Base-by-base conservation (phyloP, 2,329 filamentous ascomycete species). In the Ilyonectria sp. region DNA sequence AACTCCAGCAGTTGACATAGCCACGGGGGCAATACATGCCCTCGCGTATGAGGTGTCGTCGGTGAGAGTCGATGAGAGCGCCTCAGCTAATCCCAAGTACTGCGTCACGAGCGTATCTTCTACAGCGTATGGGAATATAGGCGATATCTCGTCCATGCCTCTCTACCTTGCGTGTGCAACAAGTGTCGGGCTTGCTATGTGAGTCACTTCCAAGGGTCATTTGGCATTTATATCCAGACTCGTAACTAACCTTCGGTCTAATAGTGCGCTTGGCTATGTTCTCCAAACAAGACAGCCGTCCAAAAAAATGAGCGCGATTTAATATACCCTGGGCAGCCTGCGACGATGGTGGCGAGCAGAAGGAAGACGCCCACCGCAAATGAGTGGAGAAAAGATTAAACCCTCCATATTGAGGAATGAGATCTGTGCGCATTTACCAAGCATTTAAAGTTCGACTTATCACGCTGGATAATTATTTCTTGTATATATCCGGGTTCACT, bases 1-100 rank as follows among this genome's bases (percentile, higher is more conserved):
- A 15, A 60, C 57, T 7, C 57, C 57, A n/a, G 57, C 33, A 4
- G 57, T 60, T 2, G 19, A 60, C 1, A 43, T 60, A 7, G 46
- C n/a, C 6, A 40, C 57, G 1, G 57, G 57, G 4, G 19, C 17
- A 4, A 11, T 60, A 33, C n/a, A 37, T 7, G n/a, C 19, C 8
- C 9, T 49, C 17, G 29, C 33, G 29, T 59, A 59, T 29, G 17
- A 31, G n/a, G 21, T 59, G 15, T 23, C 43, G 8, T n/a, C 6
- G 11, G 11, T 8, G 5, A 40, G 19, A n/a, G 21, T 31, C 4
- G 15, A 23, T 17, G 33, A 29, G 4, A 13, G 43, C 1, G 3
- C 23, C 8, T 11, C 37, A 5, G 17, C 1, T 13, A 17, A 4
- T 15, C 37, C 37, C 11, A 17, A 40, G 37, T 40, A 40, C 11